Evolutionary conservation across 495 filamentous ascomycete genomes (phyloP).

Genomic region (Neurospora sp.): DNA sequence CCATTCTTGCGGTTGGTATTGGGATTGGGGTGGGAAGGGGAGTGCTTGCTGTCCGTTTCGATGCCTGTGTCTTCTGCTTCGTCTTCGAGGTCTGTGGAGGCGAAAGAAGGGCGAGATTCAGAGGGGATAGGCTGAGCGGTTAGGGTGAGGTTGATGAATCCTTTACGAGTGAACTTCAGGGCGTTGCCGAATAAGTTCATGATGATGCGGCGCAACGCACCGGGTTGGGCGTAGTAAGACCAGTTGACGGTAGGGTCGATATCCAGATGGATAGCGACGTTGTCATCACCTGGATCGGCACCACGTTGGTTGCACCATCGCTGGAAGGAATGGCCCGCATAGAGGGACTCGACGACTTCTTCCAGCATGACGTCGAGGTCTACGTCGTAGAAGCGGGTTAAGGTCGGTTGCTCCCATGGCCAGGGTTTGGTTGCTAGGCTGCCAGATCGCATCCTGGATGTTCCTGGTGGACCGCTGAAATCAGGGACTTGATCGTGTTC

Average conservation of each 20-base stretch:
- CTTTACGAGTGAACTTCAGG: slow-evolving; percentile 64
- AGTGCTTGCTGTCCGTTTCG: slow-evolving; percentile 22
- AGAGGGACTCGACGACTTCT: slow-evolving; percentile 41
- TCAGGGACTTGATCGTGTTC: neutral
- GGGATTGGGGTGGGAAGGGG: neutral
- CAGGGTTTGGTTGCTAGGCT: neutral
- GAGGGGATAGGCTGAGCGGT: slow-evolving; percentile 21
- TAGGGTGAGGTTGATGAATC: slow-evolving; percentile 54
- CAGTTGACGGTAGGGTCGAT: slow-evolving; percentile 48
- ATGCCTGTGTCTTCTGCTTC: neutral
- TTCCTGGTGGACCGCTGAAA: neutral
- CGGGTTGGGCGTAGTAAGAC: slow-evolving; percentile 58
- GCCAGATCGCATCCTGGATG: neutral
- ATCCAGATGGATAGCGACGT: slow-evolving; percentile 52
- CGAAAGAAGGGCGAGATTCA: neutral
- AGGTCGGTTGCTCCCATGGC: neutral
- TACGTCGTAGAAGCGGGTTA: slow-evolving; percentile 3
- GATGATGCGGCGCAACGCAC: slow-evolving; percentile 62
- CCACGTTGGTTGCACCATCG: slow-evolving; percentile 8
- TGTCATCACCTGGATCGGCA: slow-evolving; percentile 5
- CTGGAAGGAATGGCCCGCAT: slow-evolving; percentile 1
- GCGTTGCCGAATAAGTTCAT: slow-evolving; percentile 82
- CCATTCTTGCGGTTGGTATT: neutral
- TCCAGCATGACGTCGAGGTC: slow-evolving; percentile 43
- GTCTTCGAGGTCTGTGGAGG: neutral